Evolutionary conservation across 2,329 filamentous ascomycete species (phyloP).

Genomic region (Leptosphaerulina australis): DNA sequence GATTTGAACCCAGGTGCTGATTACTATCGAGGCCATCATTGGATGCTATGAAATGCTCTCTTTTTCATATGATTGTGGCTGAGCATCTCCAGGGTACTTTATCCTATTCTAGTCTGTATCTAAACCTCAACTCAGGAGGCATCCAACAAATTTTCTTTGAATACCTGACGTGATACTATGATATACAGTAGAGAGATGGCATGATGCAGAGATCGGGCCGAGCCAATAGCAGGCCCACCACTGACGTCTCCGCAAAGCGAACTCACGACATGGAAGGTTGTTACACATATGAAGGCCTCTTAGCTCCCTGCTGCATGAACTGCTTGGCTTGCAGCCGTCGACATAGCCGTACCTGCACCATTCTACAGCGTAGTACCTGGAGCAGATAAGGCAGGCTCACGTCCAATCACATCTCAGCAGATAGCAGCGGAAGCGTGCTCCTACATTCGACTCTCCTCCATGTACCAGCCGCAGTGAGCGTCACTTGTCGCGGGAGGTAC

Average conservation of each 20-base stretch:
- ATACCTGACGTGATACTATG: background rate
- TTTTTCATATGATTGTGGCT: constrained; percentile 19
- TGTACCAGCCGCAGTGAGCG: constrained; percentile 18
- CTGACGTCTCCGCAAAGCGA: constrained; percentile 15
- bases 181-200: background rate
- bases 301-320: background rate
- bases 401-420: constrained; percentile 20
- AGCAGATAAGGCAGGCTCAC: constrained; percentile 22
- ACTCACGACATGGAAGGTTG: background rate
- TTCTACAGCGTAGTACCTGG: background rate
- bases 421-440: constrained; percentile 4
- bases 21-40: constrained; percentile 20
- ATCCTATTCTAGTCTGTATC: background rate
- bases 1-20: constrained; percentile 9
- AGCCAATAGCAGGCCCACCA: constrained; percentile 10
- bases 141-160: background rate
- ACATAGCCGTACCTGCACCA: background rate
- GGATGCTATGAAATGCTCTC: constrained; percentile 16
- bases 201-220: constrained; percentile 6
- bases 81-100: constrained; percentile 9
- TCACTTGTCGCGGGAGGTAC: constrained; percentile 6
- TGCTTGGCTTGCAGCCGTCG: constrained; percentile 14
- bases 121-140: background rate
- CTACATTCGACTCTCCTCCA: constrained; percentile 11
- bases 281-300: background rate